These are phyloP conservation scores for Aspergillus thermomutatus DNA, from an alignment of 2,329 filamentous ascomycete genomes.

Conservation along the genomic window DNA sequence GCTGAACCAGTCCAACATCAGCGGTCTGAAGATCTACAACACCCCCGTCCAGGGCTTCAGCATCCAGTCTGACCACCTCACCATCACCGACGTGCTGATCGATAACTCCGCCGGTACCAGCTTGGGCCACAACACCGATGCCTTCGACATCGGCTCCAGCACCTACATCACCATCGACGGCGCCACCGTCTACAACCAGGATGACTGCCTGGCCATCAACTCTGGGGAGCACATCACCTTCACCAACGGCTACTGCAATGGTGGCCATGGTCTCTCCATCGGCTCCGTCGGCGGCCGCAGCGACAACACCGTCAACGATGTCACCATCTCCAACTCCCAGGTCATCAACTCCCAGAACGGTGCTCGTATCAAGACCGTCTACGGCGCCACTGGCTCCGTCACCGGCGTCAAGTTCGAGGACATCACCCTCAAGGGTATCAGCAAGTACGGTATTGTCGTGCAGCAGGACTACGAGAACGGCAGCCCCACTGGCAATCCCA, in stretches of 20 bases:
- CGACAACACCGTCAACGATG: conserved; percentile 53
- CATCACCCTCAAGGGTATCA: conserved; percentile 51
- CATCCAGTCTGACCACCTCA: conserved; percentile 48
- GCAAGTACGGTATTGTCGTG: conserved; percentile 55
- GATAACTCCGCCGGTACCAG: conserved; percentile 55
- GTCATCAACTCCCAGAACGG: conserved; percentile 55
- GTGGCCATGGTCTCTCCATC: conserved; percentile 55
- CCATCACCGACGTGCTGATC: conserved; percentile 51
- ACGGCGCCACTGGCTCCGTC: conserved; percentile 51
- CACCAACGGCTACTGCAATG: conserved; percentile 28
- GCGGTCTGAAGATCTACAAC: conserved; percentile 33
- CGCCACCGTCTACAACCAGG: conserved; percentile 55
- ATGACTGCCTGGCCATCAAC: conserved; percentile 60
- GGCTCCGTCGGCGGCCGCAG: conserved; percentile 57
- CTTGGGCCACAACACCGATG: conserved; percentile 53
- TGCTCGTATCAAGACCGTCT: conserved; percentile 58
- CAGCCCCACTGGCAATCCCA: conserved; percentile 37
- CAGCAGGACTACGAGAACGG: conserved; percentile 58
- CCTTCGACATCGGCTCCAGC: conserved; percentile 37
- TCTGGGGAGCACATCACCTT: conserved; percentile 45
- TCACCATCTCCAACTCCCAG: conserved; percentile 49
- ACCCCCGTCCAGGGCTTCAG: conserved; percentile 38
- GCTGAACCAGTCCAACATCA: conserved; percentile 31
- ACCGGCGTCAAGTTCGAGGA: conserved; percentile 51
- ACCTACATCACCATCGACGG: conserved; percentile 49